Conservation (phyloP, 2,329 filamentous ascomycete species). For the Diaporthe sp. region DNA sequence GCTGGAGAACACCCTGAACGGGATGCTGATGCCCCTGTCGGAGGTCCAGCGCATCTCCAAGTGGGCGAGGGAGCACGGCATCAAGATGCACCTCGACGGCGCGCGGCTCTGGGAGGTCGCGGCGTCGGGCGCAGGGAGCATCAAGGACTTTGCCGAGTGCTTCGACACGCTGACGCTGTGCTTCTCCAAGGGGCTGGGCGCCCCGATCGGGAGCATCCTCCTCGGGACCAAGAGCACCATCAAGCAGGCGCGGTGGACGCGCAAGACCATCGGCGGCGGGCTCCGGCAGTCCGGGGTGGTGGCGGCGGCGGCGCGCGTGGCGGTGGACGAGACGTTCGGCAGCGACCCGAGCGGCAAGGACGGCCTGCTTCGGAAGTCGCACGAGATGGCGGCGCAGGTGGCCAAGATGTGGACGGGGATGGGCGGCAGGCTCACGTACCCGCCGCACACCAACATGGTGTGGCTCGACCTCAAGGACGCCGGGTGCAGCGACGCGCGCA, state of each 20-base stretch:
- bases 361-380: slow-evolving; percentile 72
- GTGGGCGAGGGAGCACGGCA: slow-evolving; percentile 71
- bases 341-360: slow-evolving; percentile 68
- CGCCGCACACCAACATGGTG: slow-evolving; percentile 92
- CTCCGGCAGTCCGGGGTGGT: slow-evolving; percentile 83
- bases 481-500: slow-evolving; percentile 57
- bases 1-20: slow-evolving; percentile 88
- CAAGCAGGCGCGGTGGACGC: slow-evolving; percentile 79
- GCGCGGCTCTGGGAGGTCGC: slow-evolving; percentile 67
- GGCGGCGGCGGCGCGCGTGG: slow-evolving; percentile 81
- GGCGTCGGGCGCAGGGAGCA: slow-evolving; percentile 57
- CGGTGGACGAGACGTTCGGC: slow-evolving; percentile 84
- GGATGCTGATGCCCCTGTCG: slow-evolving; percentile 81
- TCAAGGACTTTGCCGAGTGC: slow-evolving; percentile 58
- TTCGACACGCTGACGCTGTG: slow-evolving; percentile 73
- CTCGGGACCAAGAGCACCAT: slow-evolving; percentile 66
- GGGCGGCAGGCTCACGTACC: slow-evolving; percentile 77
- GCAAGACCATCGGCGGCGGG: slow-evolving; percentile 86
- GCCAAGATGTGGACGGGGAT: slow-evolving; percentile 74
- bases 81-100: slow-evolving; percentile 65
- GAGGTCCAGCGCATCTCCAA: slow-evolving; percentile 78
- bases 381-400: slow-evolving; percentile 74
- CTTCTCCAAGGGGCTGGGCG: slow-evolving; percentile 67
- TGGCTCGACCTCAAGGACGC: slow-evolving; percentile 82
- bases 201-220: slow-evolving; percentile 64